Percentiles rank a stretch among this genome's conserved stretches.
Evolutionary conservation across 371 early-diverging fungal species (phyloP).

Genomic region (Mortierella sp.): DNA sequence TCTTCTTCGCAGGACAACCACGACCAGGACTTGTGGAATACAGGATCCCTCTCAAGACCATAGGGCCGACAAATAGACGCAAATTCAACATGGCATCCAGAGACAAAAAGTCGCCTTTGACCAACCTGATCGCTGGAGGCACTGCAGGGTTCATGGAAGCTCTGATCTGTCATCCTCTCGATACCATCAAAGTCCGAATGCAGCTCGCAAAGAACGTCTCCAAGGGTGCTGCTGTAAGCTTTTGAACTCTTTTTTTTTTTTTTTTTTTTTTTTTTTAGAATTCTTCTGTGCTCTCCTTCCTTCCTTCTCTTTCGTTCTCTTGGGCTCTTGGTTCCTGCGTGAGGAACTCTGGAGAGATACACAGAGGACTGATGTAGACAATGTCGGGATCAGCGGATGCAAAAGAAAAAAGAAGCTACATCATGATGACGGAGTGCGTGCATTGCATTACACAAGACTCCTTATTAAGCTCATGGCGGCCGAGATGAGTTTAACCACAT

Average conservation of each 20-base stretch:
- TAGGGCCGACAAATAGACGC: not conserved
- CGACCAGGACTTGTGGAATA: not conserved
- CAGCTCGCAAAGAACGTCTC: constrained; percentile 65
- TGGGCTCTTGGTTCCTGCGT: not conserved
- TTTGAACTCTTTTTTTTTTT: constrained; percentile 1
- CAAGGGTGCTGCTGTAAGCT: constrained; percentile 53
- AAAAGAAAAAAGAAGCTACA: too few relatives aligned
- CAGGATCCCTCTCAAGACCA: not conserved
- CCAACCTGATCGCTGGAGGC: constrained; percentile 87
- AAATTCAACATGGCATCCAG: not conserved
- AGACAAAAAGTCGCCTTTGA: constrained; percentile 53
- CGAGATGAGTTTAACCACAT: too few relatives aligned
- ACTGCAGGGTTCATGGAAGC: constrained; percentile 93
- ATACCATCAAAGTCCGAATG: constrained; percentile 95
- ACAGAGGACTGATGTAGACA: too few relatives aligned
- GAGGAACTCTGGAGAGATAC: too few relatives aligned
- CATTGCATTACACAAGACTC: too few relatives aligned
- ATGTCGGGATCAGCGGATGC: too few relatives aligned
- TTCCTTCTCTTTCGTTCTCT: not conserved
- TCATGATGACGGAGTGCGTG: too few relatives aligned
- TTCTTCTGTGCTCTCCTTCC: not conserved
- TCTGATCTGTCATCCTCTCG: constrained; percentile 91
- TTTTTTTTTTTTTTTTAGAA: not conserved
- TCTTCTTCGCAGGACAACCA: not conserved
- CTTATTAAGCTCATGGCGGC: too few relatives aligned